phyloP scores from a whole-genome alignment of 2,329 filamentous ascomycete species.

The Nakataea oryzae region DNA sequence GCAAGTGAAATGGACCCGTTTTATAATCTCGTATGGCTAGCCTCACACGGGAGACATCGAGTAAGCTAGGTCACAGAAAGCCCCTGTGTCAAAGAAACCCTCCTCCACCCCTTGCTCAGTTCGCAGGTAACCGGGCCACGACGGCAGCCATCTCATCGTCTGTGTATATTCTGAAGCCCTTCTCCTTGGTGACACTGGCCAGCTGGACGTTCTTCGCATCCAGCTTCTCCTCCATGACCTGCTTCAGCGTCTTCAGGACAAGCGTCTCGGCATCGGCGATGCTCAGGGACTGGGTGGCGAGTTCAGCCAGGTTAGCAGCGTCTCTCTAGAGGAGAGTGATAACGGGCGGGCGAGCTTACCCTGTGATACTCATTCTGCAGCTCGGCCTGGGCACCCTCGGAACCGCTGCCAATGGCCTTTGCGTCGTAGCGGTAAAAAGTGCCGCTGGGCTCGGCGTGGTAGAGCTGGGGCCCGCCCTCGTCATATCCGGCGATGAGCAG shows the following conservation, averaged over 20 bases:
- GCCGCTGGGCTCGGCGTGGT: slow-evolving; percentile 94
- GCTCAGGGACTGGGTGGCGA: slow-evolving; percentile 60
- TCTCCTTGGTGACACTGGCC: slow-evolving; percentile 94
- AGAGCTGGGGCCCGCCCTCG: slow-evolving; percentile 92
- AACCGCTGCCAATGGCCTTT: slow-evolving; percentile 95
- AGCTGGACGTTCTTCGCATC: slow-evolving; percentile 98
- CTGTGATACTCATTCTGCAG: slow-evolving; percentile 98
- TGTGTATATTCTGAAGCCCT: slow-evolving; percentile 96
- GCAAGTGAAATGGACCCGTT: background rate
- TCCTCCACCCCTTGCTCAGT: slow-evolving; percentile 26
- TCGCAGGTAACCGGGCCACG: slow-evolving; percentile 69
- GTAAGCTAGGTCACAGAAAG: background rate
- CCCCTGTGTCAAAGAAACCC: background rate
- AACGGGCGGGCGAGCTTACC: slow-evolving; percentile 25
- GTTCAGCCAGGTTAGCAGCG: background rate
- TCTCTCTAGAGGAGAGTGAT: background rate
- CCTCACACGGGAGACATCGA: background rate
- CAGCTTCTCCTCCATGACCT: slow-evolving; percentile 99
- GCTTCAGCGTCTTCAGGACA: slow-evolving; percentile 95
- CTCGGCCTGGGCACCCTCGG: slow-evolving; percentile 94
- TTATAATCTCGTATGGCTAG: background rate
- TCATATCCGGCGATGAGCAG: slow-evolving; percentile 94
- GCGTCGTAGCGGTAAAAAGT: slow-evolving; percentile 99
- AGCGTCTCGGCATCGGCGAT: slow-evolving; percentile 88
- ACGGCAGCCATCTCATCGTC: slow-evolving; percentile 95